Base-by-base conservation (phyloP, 805 yeast species). In the Wickerhamomyces chambardii region DNA sequence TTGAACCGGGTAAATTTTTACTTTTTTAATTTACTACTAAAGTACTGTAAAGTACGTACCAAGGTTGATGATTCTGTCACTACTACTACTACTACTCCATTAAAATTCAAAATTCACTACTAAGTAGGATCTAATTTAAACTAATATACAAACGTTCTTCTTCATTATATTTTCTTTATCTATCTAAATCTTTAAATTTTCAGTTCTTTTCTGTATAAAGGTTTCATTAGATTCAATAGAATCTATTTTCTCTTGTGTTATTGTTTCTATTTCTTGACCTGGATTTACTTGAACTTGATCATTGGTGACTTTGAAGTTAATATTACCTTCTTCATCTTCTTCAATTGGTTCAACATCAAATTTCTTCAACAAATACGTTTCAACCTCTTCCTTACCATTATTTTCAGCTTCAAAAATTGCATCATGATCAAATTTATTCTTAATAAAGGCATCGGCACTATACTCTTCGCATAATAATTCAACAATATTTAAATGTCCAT, bases 331-430 rank as follows among this genome's bases (percentile, higher is more conserved):
- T 29, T 60, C 64, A n/a, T 58, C 63, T 15, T 68, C 68, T 26
- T 66, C 76, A 39, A 73, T 80, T 14, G 75, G 78, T 36, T 74
- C 80, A 31, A 83, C 74, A 31, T 84, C 81, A 47, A 68, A 90
- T 47, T 78, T 77, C 54, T 74, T 70, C 51, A 89, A 64, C 51
- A 85, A 73, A 63, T 77, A 89, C 29, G 74, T 78, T 44, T 85
- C 95, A 15, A 87, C 80, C 21, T 79, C 86, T 39, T 74, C 80
- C 49, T 80, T 73, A 33, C 75, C 77, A 46, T 77, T 82, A 45
- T 71, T 74, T 52, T 89, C 96, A 8, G 97, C 96, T 56, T 89
- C 97, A 53, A 64, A 89, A 38, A 90, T 78, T 1, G 84, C 70
- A 54, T 92, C 97, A 51, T 86, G 94, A 19, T 76, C 83, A 33